These are phyloP conservation scores for Botryotinia convoluta DNA, from an alignment of 2,329 filamentous ascomycete species.

Conservation along the genomic window DNA sequence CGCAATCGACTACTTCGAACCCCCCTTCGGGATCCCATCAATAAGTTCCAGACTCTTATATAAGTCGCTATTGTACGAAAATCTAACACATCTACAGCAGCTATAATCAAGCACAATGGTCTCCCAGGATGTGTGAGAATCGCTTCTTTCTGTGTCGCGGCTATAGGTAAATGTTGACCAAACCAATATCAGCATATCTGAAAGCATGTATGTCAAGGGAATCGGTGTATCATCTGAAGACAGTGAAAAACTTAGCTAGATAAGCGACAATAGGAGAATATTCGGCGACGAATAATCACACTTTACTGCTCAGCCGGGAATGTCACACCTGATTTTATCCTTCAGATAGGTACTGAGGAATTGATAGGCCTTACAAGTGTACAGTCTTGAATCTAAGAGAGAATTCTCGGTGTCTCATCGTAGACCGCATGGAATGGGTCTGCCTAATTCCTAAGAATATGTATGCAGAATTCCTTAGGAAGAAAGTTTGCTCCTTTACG, in stretches of 20 bases:
- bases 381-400: neutral
- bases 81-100: neutral
- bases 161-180: neutral
- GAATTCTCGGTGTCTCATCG: neutral
- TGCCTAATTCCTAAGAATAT: neutral
- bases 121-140: neutral
- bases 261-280: neutral
- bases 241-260: accelerated
- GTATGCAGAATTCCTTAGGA: neutral
- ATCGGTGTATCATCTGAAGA: neutral
- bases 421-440: neutral
- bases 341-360: neutral
- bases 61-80: neutral
- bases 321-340: neutral
- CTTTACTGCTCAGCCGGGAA: too few species aligned
- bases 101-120: too few species aligned
- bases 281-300: too few species aligned
- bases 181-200: neutral
- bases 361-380: neutral
- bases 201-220: neutral
- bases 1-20: neutral
- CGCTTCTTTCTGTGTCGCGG: neutral
- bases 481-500: neutral
- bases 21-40: neutral
- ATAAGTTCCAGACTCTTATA: neutral